These are phyloP conservation scores for Lumnitzera littorea DNA, from an alignment of 345 rosid genomes.

Conservation along the genomic window DNA sequence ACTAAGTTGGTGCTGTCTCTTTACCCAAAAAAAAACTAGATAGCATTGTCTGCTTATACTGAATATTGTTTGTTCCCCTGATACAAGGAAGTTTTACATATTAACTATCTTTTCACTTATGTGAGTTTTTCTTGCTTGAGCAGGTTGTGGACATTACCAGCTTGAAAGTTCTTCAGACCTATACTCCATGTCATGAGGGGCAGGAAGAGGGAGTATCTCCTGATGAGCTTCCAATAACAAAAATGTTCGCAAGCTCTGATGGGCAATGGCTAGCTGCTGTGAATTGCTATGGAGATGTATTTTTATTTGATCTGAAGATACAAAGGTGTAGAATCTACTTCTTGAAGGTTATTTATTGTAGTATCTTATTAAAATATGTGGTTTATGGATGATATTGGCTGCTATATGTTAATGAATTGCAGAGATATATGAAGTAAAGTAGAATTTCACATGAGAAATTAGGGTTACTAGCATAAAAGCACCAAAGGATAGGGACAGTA, in stretches of 20 bases:
- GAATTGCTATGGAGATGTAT: conserved; percentile 89
- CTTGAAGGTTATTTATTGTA: not conserved
- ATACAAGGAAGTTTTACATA: no score
- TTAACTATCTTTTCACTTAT: not conserved
- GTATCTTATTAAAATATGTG: not conserved
- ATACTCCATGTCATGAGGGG: conserved; percentile 50
- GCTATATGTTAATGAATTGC: no score
- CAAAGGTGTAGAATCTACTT: conserved; percentile 41
- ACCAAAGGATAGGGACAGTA: no score
- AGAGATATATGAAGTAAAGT: no score
- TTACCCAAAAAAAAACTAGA: no score
- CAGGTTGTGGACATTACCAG: conserved; percentile 62
- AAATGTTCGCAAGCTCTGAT: conserved; percentile 75
- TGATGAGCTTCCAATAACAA: conserved; percentile 79
- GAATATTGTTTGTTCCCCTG: no score
- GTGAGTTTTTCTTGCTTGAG: not conserved
- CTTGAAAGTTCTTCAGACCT: conserved; percentile 48
- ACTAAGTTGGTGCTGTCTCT: no score
- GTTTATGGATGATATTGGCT: no score
- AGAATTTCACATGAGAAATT: no score
- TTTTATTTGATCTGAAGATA: conserved; percentile 69
- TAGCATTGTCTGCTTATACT: no score
- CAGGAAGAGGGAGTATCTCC: conserved; percentile 38
- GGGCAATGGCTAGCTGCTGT: conserved; percentile 92
- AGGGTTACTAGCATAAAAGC: no score